Conservation (phyloP, 1,284 basidiomycete genomes). For the Abortiporus biennis region DNA sequence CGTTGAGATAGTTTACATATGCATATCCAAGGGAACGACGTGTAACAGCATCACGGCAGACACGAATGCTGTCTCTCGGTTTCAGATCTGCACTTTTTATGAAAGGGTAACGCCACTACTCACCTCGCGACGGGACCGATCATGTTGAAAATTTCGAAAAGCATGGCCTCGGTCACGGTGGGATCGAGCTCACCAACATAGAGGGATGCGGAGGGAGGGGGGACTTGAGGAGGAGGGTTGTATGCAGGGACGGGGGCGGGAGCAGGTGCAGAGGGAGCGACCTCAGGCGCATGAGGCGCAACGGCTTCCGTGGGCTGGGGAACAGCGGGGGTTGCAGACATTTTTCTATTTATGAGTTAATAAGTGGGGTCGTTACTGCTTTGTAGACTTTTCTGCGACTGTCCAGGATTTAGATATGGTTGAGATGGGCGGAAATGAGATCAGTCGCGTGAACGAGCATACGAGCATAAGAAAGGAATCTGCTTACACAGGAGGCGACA, state of each 20-base stretch:
- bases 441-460: no score
- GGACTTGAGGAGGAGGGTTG: constrained; percentile 51
- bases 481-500: constrained; percentile 63
- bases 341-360: constrained; percentile 41
- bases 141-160: constrained; percentile 99
- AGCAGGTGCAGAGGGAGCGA: constrained; percentile 26
- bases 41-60: constrained; percentile 99
- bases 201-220: constrained; percentile 85
- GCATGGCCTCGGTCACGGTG: constrained; percentile 97
- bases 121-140: constrained; percentile 97
- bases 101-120: constrained; percentile 18
- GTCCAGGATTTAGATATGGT: constrained; percentile 14
- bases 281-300: background rate
- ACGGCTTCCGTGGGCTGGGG: constrained; percentile 24
- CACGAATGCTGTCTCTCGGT: constrained; percentile 78
- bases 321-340: constrained; percentile 49
- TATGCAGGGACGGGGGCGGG: constrained; percentile 48
- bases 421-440: no score
- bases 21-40: constrained; percentile 99
- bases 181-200: constrained; percentile 99
- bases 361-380: constrained; percentile 77
- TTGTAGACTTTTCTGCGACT: constrained; percentile 74
- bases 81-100: background rate
- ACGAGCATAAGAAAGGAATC: constrained; percentile 14
- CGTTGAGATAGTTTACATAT: constrained; percentile 99